phyloP scores from a whole-genome alignment of 2,329 filamentous ascomycete genomes.

The Ceratocystis cubensis region DNA sequence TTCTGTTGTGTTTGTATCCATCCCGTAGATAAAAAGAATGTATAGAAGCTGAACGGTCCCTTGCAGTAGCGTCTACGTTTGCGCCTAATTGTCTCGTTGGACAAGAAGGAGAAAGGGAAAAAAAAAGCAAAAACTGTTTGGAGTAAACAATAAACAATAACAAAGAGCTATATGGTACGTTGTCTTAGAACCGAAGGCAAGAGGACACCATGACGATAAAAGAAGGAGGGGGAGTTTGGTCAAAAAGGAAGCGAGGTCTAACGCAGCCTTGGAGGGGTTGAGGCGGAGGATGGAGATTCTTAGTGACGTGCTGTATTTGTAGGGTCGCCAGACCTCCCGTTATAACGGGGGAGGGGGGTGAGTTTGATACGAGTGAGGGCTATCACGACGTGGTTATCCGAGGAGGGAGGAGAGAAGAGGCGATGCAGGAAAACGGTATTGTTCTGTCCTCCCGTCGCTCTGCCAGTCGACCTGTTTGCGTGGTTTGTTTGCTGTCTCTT shows the following conservation, averaged over 20 bases:
- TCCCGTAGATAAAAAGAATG: not conserved
- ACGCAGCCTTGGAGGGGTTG: not conserved
- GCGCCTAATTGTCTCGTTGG: not conserved
- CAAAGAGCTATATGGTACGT: not conserved
- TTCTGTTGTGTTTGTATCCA: not conserved
- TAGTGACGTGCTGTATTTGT: conserved; percentile 5
- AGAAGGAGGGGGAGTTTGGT: not conserved
- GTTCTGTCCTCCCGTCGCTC: no score
- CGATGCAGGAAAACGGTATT: not conserved
- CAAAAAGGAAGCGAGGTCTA: not conserved
- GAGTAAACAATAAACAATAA: conserved; percentile 3
- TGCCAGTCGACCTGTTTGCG: no score
- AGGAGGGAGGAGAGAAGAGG: not conserved
- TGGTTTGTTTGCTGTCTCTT: no score
- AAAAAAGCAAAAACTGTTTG: not conserved
- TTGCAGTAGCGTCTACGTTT: not conserved
- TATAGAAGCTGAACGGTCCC: conserved; percentile 2
- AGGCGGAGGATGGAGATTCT: not conserved
- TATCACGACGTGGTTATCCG: not conserved
- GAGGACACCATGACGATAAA: not conserved
- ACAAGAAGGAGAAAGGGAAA: not conserved
- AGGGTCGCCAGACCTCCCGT: not conserved
- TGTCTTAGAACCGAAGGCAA: not conserved
- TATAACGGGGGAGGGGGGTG: not conserved
- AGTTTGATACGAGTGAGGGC: not conserved